Conservation (phyloP, 805 yeast genomes). For the Candida sithepensis region DNA sequence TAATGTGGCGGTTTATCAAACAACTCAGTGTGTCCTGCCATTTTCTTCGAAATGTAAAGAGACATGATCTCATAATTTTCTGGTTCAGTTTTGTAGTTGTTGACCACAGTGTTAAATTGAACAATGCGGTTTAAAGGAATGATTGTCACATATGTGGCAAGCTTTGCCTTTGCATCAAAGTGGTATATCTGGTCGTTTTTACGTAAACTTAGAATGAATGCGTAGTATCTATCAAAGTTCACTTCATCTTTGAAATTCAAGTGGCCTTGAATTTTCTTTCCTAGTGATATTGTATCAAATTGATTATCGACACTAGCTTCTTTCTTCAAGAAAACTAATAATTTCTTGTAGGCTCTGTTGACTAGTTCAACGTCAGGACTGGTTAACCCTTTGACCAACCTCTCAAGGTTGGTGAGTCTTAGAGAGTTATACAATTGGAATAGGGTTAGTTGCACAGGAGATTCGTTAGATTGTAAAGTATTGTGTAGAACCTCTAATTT, state of each 20-base stretch:
- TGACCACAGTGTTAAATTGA: constrained; percentile 31
- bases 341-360: constrained; percentile 24
- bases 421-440: constrained; percentile 36
- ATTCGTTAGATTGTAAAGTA: constrained; percentile 32
- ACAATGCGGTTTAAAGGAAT: constrained; percentile 39
- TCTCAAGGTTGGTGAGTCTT: constrained; percentile 29
- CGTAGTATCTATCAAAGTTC: constrained; percentile 33
- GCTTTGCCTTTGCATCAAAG: constrained; percentile 15
- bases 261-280: constrained; percentile 23
- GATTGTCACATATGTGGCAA: constrained; percentile 41
- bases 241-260: constrained; percentile 12
- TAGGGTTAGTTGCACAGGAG: constrained; percentile 40
- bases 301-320: constrained; percentile 26
- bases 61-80: constrained; percentile 25
- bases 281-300: constrained; percentile 25
- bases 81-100: constrained; percentile 24
- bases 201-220: constrained; percentile 47
- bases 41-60: constrained; percentile 13
- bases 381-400: constrained; percentile 22
- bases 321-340: constrained; percentile 15
- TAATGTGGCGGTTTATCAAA: constrained; percentile 27
- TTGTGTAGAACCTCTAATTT: constrained; percentile 35
- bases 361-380: constrained; percentile 17
- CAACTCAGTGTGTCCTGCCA: constrained; percentile 2
- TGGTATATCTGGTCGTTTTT: constrained; percentile 40